Base-by-base conservation (phyloP, 257 asterid genomes). In the Capsicum rhomboideum region DNA sequence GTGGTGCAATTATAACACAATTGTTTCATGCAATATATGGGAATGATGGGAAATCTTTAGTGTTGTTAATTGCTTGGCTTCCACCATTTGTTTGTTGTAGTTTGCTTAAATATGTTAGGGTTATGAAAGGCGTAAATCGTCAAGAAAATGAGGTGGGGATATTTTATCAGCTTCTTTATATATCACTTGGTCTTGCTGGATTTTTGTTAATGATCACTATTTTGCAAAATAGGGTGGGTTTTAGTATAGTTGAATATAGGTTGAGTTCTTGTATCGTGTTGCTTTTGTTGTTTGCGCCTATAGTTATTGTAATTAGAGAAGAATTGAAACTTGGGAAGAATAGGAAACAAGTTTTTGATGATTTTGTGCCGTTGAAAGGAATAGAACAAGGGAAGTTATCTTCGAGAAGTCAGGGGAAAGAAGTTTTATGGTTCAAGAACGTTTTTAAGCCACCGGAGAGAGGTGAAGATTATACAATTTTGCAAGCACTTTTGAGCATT, bases 401-500 rank as follows among this genome's bases (percentile, higher is more conserved):
- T 21, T 67, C 78, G 4, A 83, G 28, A 64, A 71, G n/a, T 63
- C 29, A 13, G 16, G 83, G 23, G 21, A 50, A 52, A 16, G 87
- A 54, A 83, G 83, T 83, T 37, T 90, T 96, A 3, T 93, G 98
- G 89, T 92, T 93, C 95, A 89, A 69, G 56, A 82, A 91, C 9
- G 85, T 53, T 0, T 90, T 94, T 89, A 84, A 75, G 67, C 98
- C 93, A 6, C 98, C 98, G 58, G 83, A 68, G 0, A 77, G 97
- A 71, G 98, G 98, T 16, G 93, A 93, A 2, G 97, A 93, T 83
- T 93, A 84, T 86, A 93, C 97, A 0, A 92, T 93, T 78, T 92
- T 93, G 10, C 97, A 93, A 83, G 95, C 95, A 4, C 91, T 93
- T 28, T 90, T 93, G 87, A 92, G 95, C 37, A 0, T 90, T 11